Conservation (phyloP, 2,329 filamentous ascomycete species). For the Monosporascus sp. region DNA sequence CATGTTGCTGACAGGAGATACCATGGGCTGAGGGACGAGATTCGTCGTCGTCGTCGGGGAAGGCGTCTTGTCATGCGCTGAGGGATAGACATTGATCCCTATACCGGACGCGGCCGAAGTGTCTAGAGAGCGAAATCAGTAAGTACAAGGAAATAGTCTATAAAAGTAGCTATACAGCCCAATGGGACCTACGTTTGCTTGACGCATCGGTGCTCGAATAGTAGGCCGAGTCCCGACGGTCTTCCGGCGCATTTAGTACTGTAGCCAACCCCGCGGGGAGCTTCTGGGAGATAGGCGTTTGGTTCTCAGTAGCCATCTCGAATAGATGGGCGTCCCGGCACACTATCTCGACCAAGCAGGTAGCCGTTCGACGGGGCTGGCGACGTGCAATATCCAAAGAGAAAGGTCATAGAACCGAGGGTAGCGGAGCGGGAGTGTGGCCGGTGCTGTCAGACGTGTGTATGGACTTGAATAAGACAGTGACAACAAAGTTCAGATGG, state of each 20-base stretch:
- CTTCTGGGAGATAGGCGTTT: constrained; percentile 36
- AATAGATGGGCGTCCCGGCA: background rate
- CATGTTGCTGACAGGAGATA: constrained; percentile 57
- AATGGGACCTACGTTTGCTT: constrained; percentile 42
- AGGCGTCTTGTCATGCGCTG: constrained; percentile 55
- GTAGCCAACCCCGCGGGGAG: constrained; percentile 43
- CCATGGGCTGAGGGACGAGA: constrained; percentile 44
- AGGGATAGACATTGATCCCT: constrained; percentile 41
- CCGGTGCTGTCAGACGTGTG: no score
- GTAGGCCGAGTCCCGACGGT: constrained; percentile 48
- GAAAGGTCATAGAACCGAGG: no score
- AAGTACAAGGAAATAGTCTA: constrained; percentile 12
- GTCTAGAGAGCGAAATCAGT: constrained; percentile 25
- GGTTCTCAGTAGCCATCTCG: constrained; percentile 32
- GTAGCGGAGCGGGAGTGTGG: no score
- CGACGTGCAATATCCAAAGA: no score
- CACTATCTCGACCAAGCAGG: background rate
- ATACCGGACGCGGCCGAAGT: constrained; percentile 41
- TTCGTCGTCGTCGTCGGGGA: constrained; percentile 52
- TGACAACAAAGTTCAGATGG: background rate
- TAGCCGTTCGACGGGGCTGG: no score
- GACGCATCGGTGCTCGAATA: constrained; percentile 43
- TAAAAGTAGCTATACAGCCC: constrained; percentile 5
- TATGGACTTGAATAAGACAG: no score
- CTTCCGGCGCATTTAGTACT: constrained; percentile 46